Percentiles rank a stretch among this genome's conserved stretches.
phyloP scores from a whole-genome alignment of 306 rosid species.

The Dalbergia cultrata region DNA sequence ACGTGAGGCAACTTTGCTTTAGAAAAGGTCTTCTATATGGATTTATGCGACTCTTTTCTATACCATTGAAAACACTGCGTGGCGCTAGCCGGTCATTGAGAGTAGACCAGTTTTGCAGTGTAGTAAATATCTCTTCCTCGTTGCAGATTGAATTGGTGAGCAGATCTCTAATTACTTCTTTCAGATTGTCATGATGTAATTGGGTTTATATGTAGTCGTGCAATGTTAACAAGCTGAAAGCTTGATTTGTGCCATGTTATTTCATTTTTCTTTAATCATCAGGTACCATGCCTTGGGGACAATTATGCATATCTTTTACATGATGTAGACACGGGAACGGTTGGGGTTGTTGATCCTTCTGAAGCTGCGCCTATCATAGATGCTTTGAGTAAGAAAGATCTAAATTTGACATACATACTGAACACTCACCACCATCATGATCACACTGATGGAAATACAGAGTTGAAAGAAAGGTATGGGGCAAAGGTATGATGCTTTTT shows the following conservation, averaged over 20 bases:
- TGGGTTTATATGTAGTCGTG: slow-evolving; percentile 16
- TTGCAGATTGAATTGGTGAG: slow-evolving; percentile 95
- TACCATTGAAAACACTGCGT: slow-evolving; percentile 84
- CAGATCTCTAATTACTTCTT: slow-evolving; percentile 20
- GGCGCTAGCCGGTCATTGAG: slow-evolving; percentile 89
- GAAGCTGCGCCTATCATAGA: slow-evolving; percentile 86
- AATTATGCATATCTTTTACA: slow-evolving; percentile 93
- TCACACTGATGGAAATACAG: slow-evolving; percentile 93
- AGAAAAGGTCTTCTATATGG: slow-evolving; percentile 85
- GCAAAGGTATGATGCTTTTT: slow-evolving; percentile 55
- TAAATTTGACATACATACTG: slow-evolving; percentile 90
- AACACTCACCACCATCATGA: slow-evolving; percentile 95
- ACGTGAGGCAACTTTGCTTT: slow-evolving; percentile 76
- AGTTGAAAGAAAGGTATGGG: slow-evolving; percentile 91
- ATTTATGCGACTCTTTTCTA: slow-evolving; percentile 76
- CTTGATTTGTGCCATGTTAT: neutral
- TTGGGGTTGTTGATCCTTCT: slow-evolving; percentile 98
- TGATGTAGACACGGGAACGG: slow-evolving; percentile 94
- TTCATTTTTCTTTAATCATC: slow-evolving; percentile 40
- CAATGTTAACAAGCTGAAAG: neutral
- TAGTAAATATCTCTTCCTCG: slow-evolving; percentile 79
- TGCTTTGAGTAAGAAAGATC: slow-evolving; percentile 79
- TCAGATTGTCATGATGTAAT: neutral
- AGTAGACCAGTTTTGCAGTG: slow-evolving; percentile 92
- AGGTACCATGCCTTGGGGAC: slow-evolving; percentile 95